A percentile compares a stretch with the other conserved stretches of the same genome.
phyloP scores from a whole-genome alignment of 768 basidiomycete genomes.

The Boletales sp. region DNA sequence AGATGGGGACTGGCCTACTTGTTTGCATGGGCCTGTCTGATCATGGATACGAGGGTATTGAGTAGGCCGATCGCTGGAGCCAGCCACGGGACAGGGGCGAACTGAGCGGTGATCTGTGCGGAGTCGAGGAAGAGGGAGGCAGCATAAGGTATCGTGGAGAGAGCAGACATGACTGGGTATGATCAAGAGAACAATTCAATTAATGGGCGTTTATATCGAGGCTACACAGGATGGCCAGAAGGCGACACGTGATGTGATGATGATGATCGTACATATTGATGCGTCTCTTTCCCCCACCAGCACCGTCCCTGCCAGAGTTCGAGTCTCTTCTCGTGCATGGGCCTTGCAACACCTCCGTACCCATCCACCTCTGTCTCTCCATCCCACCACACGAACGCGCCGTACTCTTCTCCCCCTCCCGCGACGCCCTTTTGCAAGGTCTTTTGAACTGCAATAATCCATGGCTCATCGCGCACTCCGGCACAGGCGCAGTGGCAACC shows the following conservation, averaged over 20 bases:
- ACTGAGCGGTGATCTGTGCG: conserved; percentile 45
- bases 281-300: conserved; percentile 41
- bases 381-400: conserved; percentile 31
- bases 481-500: conserved; percentile 34
- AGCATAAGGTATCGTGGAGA: conserved; percentile 11
- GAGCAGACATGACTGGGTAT: conserved; percentile 9
- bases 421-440: conserved; percentile 36
- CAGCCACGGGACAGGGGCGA: conserved; percentile 48
- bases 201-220: background rate
- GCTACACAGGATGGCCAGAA: conserved; percentile 17
- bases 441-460: conserved; percentile 51
- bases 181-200: background rate
- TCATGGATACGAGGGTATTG: conserved; percentile 42
- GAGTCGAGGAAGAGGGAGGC: conserved; percentile 13
- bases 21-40: conserved; percentile 47
- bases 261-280: background rate
- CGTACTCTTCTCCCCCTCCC: conserved; percentile 54
- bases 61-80: conserved; percentile 39
- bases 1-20: conserved; percentile 30
- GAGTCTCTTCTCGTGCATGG: conserved; percentile 61
- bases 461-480: conserved; percentile 35
- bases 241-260: conserved; percentile 20
- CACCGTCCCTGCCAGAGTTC: conserved; percentile 52
- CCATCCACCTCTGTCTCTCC: conserved; percentile 63
- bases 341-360: conserved; percentile 61